Evolutionary conservation across 1,139 yeast species (phyloP).

Genomic region (Insectozyma bohioensis): DNA sequence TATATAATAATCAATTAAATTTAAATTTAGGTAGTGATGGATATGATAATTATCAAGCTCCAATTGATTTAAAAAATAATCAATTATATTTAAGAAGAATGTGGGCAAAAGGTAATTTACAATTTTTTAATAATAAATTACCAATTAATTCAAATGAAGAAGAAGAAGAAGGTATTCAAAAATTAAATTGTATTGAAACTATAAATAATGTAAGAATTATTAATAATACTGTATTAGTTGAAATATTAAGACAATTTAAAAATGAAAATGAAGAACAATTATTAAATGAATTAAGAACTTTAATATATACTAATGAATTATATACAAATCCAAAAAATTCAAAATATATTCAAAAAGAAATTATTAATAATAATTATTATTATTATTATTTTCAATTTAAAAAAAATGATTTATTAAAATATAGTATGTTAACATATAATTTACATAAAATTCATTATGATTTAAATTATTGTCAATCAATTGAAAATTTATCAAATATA

Average conservation of each 20-base stretch:
- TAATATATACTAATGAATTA: slow-evolving; percentile 36
- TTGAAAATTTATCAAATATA: slow-evolving; percentile 61
- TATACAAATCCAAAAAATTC: too few relatives aligned
- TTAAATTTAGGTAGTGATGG: slow-evolving; percentile 64
- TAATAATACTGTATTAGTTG: slow-evolving; percentile 41
- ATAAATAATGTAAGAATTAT: slow-evolving; percentile 36
- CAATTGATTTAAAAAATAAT: slow-evolving; percentile 26
- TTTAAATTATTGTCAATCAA: slow-evolving; percentile 43
- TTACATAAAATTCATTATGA: slow-evolving; percentile 83
- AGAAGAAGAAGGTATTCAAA: too few relatives aligned
- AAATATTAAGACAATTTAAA: slow-evolving; percentile 39
- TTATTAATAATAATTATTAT: neutral
- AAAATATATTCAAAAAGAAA: slow-evolving; percentile 2
- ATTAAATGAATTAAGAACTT: slow-evolving; percentile 30
- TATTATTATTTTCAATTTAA: slow-evolving; percentile 6
- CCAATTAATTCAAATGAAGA: slow-evolving; percentile 9
- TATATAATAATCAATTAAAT: slow-evolving; percentile 58
- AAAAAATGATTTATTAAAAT: slow-evolving; percentile 33
- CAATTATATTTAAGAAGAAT: slow-evolving; percentile 58
- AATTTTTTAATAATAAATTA: slow-evolving; percentile 29
- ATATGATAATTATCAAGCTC: slow-evolving; percentile 80
- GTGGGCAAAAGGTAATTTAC: slow-evolving; percentile 77
- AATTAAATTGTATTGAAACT: slow-evolving; percentile 42
- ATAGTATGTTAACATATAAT: slow-evolving; percentile 75
- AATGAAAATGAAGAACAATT: slow-evolving; percentile 9